Percentiles rank a stretch among this genome's conserved stretches.
These are phyloP conservation scores for Letharia columbiana DNA, from an alignment of 495 filamentous ascomycete species.

Conservation along the genomic window DNA sequence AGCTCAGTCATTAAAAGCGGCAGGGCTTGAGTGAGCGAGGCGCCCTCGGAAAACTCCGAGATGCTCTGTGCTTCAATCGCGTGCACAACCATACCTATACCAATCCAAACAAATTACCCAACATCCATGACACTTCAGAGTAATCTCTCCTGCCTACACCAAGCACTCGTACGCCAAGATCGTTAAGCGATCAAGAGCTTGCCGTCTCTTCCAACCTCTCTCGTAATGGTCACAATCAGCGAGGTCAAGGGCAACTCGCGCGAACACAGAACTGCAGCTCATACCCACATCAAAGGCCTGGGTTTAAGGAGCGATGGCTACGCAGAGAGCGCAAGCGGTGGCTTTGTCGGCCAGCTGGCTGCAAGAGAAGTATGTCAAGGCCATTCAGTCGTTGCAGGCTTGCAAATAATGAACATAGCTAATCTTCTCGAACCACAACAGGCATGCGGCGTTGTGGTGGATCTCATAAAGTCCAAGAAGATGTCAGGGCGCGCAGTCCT, in stretches of 20 bases:
- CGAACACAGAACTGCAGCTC: conserved; percentile 89
- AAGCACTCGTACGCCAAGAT: not conserved
- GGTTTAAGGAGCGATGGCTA: conserved; percentile 75
- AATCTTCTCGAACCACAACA: conserved; percentile 25
- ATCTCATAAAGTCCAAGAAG: conserved; percentile 88
- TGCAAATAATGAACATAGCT: conserved; percentile 4
- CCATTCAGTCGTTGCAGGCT: not conserved
- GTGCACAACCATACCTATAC: not conserved
- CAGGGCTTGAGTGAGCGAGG: too few relatives aligned
- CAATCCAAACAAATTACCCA: not conserved
- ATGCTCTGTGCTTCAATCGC: too few relatives aligned
- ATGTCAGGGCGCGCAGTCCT: conserved; percentile 93
- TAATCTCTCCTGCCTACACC: not conserved
- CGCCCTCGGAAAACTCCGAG: too few relatives aligned
- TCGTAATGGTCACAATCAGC: conserved; percentile 81
- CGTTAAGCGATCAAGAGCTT: not conserved
- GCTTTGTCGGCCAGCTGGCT: conserved; percentile 81
- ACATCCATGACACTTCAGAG: not conserved
- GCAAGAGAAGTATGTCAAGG: conserved; percentile 65
- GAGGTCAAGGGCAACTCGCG: conserved; percentile 93
- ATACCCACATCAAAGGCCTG: conserved; percentile 94
- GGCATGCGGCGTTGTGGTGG: conserved; percentile 91
- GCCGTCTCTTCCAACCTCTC: not conserved
- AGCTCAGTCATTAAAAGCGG: too few relatives aligned
- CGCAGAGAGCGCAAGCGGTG: conserved; percentile 64